phyloP scores from a whole-genome alignment of 164 flowering plant genomes.

The Cinnamomum micranthum region DNA sequence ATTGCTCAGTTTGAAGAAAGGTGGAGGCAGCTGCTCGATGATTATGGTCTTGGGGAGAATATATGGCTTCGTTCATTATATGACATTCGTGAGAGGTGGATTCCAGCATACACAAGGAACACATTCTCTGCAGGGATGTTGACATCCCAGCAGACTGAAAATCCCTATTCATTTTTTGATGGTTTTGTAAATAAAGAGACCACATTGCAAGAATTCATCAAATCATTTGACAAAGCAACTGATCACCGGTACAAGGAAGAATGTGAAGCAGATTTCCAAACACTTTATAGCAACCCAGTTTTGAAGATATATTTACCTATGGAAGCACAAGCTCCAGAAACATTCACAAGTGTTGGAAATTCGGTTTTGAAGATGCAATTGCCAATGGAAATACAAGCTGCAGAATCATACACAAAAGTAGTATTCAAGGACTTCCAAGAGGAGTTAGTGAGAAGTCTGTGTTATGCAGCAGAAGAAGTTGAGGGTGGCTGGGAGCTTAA shows the following conservation, averaged over 20 bases:
- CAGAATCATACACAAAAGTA: conserved; percentile 28
- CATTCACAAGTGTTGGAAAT: neutral
- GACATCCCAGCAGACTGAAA: neutral
- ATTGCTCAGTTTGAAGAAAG: conserved; percentile 10
- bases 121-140: conserved; percentile 7
- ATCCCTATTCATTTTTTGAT: conserved; percentile 5
- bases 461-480: neutral
- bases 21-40: conserved; percentile 7
- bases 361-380: conserved; percentile 17
- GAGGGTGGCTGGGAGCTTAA: conserved; percentile 1
- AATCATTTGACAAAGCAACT: conserved; percentile 1
- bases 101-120: conserved; percentile 1
- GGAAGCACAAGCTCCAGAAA: conserved; percentile 3
- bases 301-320: conserved; percentile 2
- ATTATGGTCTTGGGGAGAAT: conserved; percentile 6
- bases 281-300: conserved; percentile 5
- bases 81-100: conserved; percentile 6
- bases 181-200: neutral
- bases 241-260: conserved; percentile 6
- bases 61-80: conserved; percentile 5
- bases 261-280: conserved; percentile 7
- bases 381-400: conserved; percentile 46
- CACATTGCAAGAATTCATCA: neutral
- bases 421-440: conserved; percentile 7
- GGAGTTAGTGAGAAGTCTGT: conserved; percentile 2